Percentiles rank a stretch among this genome's conserved stretches.
Conservation (phyloP, 495 filamentous ascomycete species). For the Darksidea phi region DNA sequence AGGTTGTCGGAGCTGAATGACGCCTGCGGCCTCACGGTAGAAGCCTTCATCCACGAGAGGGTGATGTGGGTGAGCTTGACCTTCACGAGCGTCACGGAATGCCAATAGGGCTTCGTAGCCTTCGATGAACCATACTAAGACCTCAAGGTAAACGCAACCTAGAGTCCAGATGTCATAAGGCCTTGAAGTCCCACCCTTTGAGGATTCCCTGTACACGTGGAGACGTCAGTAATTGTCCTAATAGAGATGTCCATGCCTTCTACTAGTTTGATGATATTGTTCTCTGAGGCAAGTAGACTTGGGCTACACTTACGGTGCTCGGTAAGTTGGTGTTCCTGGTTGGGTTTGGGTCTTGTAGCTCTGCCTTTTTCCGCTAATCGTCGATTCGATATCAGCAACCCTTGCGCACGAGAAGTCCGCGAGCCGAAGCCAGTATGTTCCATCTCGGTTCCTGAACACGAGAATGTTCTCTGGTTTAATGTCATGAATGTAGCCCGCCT, state of each 20-base stretch:
- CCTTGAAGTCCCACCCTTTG: slow-evolving; percentile 3
- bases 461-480: slow-evolving; percentile 19
- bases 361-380: slow-evolving; percentile 4
- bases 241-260: too few relatives aligned
- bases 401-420: slow-evolving; percentile 12
- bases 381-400: slow-evolving; percentile 6
- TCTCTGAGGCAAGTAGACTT: too few relatives aligned
- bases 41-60: slow-evolving; percentile 6
- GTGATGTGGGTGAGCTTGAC: not conserved
- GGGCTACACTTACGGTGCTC: not conserved
- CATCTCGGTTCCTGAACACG: not conserved
- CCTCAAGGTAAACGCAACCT: slow-evolving; percentile 14
- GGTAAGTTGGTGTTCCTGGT: slow-evolving; percentile 11
- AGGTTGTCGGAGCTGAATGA: not conserved
- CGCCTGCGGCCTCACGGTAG: not conserved
- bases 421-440: slow-evolving; percentile 3
- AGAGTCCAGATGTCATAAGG: slow-evolving; percentile 19
- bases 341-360: slow-evolving; percentile 4
- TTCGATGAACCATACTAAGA: slow-evolving; percentile 17
- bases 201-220: not conserved
- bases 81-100: not conserved
- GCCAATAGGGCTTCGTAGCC: not conserved
- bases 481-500: slow-evolving; percentile 17
- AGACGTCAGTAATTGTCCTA: too few relatives aligned
- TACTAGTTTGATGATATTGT: too few relatives aligned